These are phyloP conservation scores for Epichloe bromicola DNA, from an alignment of 2,329 filamentous ascomycete species.

Conservation along the genomic window DNA sequence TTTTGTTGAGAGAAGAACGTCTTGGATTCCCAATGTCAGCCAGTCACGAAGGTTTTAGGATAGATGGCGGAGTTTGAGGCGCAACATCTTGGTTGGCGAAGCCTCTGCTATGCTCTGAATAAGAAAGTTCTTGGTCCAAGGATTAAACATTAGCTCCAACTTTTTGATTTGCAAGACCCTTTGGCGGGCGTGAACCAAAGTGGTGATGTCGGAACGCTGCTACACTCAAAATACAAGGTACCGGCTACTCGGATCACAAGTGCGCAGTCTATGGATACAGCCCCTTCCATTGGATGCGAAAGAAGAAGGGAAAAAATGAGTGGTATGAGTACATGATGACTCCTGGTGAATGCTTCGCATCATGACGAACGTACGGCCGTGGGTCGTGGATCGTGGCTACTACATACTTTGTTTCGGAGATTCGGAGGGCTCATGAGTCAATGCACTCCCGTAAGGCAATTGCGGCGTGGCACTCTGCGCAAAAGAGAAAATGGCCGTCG, in stretches of 20 bases:
- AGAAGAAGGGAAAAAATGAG: neutral
- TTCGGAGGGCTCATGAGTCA: no score
- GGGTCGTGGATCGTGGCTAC: neutral
- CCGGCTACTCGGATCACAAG: neutral
- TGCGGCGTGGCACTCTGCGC: conserved; percentile 2
- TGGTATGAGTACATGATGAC: neutral
- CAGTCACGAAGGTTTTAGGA: neutral
- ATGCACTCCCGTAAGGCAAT: neutral
- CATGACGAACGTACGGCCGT: neutral
- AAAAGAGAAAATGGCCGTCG: conserved; percentile 7
- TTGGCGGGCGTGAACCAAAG: no score
- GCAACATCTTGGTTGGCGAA: neutral
- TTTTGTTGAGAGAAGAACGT: neutral
- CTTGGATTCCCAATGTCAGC: neutral
- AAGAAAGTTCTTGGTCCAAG: no score
- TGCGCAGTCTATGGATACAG: neutral
- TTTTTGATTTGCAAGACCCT: no score
- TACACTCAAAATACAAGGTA: no score
- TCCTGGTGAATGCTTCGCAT: neutral
- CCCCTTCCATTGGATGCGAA: neutral
- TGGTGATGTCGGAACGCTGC: no score
- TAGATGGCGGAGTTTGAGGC: neutral
- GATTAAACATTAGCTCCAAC: no score
- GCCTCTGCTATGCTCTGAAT: neutral
- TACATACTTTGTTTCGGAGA: neutral